Evolutionary conservation across 2,329 filamentous ascomycete species (phyloP), one percentile per base, ranked within the genome.

Genomic region (Neopestalotiopsis clavispora): DNA sequence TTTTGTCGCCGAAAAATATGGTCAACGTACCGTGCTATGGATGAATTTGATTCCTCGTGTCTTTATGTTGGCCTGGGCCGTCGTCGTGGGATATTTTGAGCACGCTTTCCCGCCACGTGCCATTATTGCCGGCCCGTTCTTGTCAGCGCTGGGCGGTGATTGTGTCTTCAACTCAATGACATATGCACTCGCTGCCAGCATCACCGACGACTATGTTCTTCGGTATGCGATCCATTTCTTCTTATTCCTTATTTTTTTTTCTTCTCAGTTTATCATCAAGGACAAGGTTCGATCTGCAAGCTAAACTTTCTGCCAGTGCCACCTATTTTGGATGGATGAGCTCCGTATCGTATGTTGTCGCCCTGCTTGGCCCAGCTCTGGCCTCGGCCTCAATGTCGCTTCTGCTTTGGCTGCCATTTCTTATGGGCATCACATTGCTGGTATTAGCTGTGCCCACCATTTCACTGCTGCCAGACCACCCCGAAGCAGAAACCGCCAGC

Each of bases 321-420:
- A 83, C 83, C 2, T 85, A 84, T 71, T 86, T 86, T 72, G 84
- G 84, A 40, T 85, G 84, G 75, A 84, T 85, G 77, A 84, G 83
- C 71, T 84, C 84, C 3, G 74, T 85, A 5, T 80, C 84, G 2
- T 85, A 85, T 63, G 80, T 85, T 0, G 82, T 86, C 14, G 81
- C 81, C 1, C 77, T 85, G 17, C 76, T 84, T 2, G 84, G 84
- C 0, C 84, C 84, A 0, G 83, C 83, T 0, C 72, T 86, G 13
- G 83, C 84, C 5, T 82, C 83, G 1, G 79, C 79, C 2, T 82
- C 82, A 9, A 86, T 86, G 84, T 80, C 77, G 3, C 1, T 81
- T 4, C 71, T 78, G 1, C 72, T 86, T 1, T 83, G 82, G 77
- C 75, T 86, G 0, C 84, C 84, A 0, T 82, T 86, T 70, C 78